Base-by-base conservation (phyloP, 2,329 filamentous ascomycete genomes). In the Penicillium sp. region DNA sequence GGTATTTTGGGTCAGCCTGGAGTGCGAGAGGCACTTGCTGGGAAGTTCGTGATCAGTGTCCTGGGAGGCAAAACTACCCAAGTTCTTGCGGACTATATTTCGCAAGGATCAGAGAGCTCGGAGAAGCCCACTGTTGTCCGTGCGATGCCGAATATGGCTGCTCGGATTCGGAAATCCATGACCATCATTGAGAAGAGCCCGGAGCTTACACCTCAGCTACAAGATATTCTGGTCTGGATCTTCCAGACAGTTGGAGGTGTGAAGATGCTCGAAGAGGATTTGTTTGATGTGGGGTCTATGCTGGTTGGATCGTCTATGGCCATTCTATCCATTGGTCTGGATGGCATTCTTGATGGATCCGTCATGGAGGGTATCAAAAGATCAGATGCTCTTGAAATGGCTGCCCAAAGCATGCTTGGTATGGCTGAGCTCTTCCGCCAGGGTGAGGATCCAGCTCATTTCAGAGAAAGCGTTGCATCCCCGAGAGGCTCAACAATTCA, bases 401-500 rank as follows among this genome's bases (percentile, higher is more conserved):
- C 83, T 57, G 82, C 83, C 5, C 84, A 86, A 73, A 80, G 79
- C 2, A 80, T 86, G 76, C 72, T 78, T 54, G 84, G 84, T 3
- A 82, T 83, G 0, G 79, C 82, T 11, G 81, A 77, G 0, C 66
- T 87, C 69, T 77, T 87, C 34, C 71, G 81, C 47, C 75, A 75
- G 50, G 82, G 82, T 11, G 82, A 83, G 65, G 84, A 86, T 69
- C 84, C 84, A 2, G 83, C 83, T 13, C 69, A 85, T 40, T 67
- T 86, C 46, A 75, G 81, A 60, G 84, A 40, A 40, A 86, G 61
- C 71, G 81, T 86, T 2, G 79, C 76, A 22, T 85, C 83, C 11
- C 84, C 83, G 0, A 82, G 83, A 21, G 83, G 84, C 0, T 86
- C 83, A 67, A 86, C 84, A 3, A 83, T 85, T 58, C 82, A 80